Base-by-base conservation (phyloP, 2,329 filamentous ascomycete species). In the Ophiobolus disseminans region DNA sequence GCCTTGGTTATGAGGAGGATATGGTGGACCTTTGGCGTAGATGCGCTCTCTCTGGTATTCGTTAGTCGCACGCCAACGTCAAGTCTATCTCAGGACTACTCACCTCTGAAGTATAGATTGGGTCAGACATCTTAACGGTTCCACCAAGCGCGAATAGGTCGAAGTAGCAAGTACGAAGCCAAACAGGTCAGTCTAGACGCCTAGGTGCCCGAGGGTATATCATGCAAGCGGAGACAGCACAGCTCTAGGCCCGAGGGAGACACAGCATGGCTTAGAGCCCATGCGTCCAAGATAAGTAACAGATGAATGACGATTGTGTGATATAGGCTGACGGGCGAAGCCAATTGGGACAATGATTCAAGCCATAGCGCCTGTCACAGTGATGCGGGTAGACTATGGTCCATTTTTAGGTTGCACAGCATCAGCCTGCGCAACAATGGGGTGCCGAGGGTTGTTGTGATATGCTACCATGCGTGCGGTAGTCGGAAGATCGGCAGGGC, bases 1-100 rank as follows among this genome's bases (percentile, higher is more conserved):
- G n/a, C 59, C 58, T 5, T 54, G 52, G 40, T 61, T 56, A 25
- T 34, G 39, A 17, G 68, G 68, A 20, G 68, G 43, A 57, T 69
- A 72, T 38, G 69, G 69, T 49, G 67, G 61, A n/a, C 53, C 49
- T 40, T 39, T 41, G 34, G 39, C 46, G 11, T 40, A 19, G 21
- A 43, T 32, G 3, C 35, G 23, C n/a, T 35, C 40, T 22, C 30
- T 42, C 55, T 62, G 50, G 19, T 21, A 38, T 58, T 36, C 14
- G 26, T 48, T 35, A 53, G 16, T 44, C 10, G 9, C 6, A 31
- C 23, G 5, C 13, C 10, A 13, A n/a, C n/a, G n/a, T n/a, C 8
- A 31, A 7, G 32, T 19, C 20, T 8, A 45, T 31, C 14, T 17
- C n/a, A 17, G n/a, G 30, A 21, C 25, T 19, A 53, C 55, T 43